Evolutionary conservation across 768 basidiomycete genomes (phyloP).

Genomic region (Phanerochaete sordida): DNA sequence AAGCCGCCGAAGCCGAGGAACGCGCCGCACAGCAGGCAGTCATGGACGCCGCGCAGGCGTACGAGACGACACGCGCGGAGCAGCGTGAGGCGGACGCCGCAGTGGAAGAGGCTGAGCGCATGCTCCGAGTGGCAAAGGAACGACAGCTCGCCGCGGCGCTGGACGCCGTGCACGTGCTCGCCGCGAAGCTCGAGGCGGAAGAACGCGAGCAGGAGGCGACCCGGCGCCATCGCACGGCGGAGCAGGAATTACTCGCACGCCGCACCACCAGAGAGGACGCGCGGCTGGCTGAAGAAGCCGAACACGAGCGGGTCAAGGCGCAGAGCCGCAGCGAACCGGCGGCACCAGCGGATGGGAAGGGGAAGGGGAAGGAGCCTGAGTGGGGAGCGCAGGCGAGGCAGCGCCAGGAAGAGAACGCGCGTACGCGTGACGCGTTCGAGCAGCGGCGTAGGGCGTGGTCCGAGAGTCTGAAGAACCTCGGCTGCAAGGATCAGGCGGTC

Average conservation of each 20-base stretch:
- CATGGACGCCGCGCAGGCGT: background rate
- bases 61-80: background rate
- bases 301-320: background rate
- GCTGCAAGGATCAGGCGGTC: too few species aligned
- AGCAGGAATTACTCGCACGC: background rate
- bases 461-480: background rate
- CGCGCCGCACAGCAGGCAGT: background rate
- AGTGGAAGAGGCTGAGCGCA: background rate
- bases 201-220: background rate
- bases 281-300: background rate
- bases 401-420: background rate
- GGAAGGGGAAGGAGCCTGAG: background rate
- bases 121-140: background rate
- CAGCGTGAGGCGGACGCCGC: background rate
- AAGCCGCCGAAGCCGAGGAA: background rate
- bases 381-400: background rate
- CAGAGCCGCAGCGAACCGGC: background rate
- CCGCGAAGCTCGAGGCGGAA: background rate
- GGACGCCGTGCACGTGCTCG: background rate
- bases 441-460: background rate
- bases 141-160: background rate
- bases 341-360: background rate
- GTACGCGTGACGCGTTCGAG: background rate
- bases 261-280: background rate
- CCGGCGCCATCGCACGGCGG: background rate